Conservation (phyloP, 2,329 filamentous ascomycete species). For the Helotiales sp. region DNA sequence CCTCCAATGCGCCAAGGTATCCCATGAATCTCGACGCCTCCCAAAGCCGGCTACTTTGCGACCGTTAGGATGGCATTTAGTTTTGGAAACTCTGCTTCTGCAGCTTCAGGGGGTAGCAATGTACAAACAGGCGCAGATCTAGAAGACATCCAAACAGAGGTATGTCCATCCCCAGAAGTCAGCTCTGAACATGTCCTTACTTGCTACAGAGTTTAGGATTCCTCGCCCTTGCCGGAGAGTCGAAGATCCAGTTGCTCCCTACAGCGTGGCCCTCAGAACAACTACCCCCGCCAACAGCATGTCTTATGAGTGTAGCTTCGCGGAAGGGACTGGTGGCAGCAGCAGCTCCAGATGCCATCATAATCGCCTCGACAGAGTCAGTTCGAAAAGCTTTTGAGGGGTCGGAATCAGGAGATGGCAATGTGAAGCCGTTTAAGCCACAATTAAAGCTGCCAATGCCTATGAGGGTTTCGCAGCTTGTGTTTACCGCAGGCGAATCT, state of each 20-base stretch:
- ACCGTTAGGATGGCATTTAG: conserved; percentile 65
- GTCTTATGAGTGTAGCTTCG: conserved; percentile 81
- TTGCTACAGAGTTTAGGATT: conserved; percentile 70
- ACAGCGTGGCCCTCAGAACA: conserved; percentile 67
- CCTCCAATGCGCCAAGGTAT: conserved; percentile 29
- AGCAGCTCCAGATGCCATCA: conserved; percentile 77
- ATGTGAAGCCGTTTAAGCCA: conserved; percentile 70
- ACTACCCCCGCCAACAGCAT: conserved; percentile 74
- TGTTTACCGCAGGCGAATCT: conserved; percentile 87
- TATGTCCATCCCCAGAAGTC: conserved; percentile 39
- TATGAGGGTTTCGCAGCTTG: conserved; percentile 79
- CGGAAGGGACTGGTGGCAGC: conserved; percentile 81
- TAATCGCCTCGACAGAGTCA: conserved; percentile 74
- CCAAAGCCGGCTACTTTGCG: conserved; percentile 39
- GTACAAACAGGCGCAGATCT: conserved; percentile 63
- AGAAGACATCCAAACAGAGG: conserved; percentile 79
- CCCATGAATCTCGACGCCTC: conserved; percentile 35
- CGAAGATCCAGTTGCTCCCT: conserved; percentile 77
- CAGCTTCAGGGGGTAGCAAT: conserved; percentile 40
- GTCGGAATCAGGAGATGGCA: conserved; percentile 58
- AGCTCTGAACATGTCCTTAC: conserved; percentile 11
- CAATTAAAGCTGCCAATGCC: conserved; percentile 72
- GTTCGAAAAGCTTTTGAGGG: conserved; percentile 73
- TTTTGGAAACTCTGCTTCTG: conserved; percentile 52
- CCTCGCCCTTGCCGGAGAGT: conserved; percentile 73